Evolutionary conservation across 345 rosid genomes (phyloP), one percentile per base, ranked within the genome.

Genomic region (Lumnitzera racemosa): DNA sequence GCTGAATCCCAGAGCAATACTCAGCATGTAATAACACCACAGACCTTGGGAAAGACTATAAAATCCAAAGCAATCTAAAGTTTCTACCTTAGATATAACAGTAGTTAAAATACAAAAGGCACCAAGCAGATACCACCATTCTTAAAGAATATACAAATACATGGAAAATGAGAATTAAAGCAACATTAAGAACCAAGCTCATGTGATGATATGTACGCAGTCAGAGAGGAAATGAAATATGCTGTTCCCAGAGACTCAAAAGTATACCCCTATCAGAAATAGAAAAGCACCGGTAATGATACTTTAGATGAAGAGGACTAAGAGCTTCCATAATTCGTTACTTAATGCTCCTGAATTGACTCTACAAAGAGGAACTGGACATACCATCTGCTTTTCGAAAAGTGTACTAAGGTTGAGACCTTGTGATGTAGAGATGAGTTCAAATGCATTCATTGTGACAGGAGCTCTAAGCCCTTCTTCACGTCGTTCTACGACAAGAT

Each of bases 341-440:
- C 11, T 36, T 36, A 36, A 9, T 36, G 43, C 43, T 36, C 15
- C 46, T 12, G 49, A 52, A 41, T 23, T 10, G 13, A 57, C 24
- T 43, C 36, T 53, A 51, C 16, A 13, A 47, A 15, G 24, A 41
- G 51, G 59, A 36, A 15, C 43, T 1, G 43, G 47, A 60, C 75
- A 51, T 80, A 88, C 99, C 97, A 86, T 86, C 82, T 86, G 91
- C 78, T 95, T 95, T 79, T 95, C 97, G 61, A 95, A 95, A 57
- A 95, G 90, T 54, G 81, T 69, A 67, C 96, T 68, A 47, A 95
- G 97, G 81, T 95, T 95, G 71, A 95, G 97, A 70, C 99, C 95
- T 74, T 84, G 99, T 24, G 97, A 95, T 15, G 89, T 86, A 46
- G 97, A 84, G 67, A 95, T 95, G 63, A 95, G 95, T 80, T 95